Conservation (phyloP, 805 yeast species). For the Candida cerambycidarum region DNA sequence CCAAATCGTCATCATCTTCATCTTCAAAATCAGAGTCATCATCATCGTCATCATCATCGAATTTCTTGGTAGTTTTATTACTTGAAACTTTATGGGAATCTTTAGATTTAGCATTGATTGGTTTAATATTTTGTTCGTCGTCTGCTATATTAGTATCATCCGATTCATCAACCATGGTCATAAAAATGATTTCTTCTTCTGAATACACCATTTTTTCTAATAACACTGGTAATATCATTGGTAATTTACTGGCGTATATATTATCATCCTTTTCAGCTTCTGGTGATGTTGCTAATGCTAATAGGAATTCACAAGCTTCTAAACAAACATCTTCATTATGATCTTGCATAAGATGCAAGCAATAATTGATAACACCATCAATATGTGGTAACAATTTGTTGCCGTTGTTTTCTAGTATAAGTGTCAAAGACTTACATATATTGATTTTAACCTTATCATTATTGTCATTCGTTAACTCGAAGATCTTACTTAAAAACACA, state of each 20-base stretch:
- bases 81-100: constrained; percentile 30
- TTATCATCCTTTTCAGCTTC: constrained; percentile 33
- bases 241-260: constrained; percentile 57
- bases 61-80: constrained; percentile 14
- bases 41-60: constrained; percentile 26
- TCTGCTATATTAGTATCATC: constrained; percentile 81
- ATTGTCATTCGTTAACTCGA: constrained; percentile 64
- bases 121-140: constrained; percentile 83
- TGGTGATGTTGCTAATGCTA: constrained; percentile 70
- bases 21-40: constrained; percentile 36
- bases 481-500: constrained; percentile 60
- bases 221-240: constrained; percentile 70
- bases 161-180: constrained; percentile 63
- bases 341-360: constrained; percentile 72
- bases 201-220: constrained; percentile 84
- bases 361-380: constrained; percentile 81
- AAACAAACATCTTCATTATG: constrained; percentile 72
- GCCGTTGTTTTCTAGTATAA: constrained; percentile 72
- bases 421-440: constrained; percentile 73
- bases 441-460: constrained; percentile 64
- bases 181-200: constrained; percentile 69
- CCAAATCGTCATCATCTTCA: constrained; percentile 63
- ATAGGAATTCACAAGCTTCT: constrained; percentile 90
- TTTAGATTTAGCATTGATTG: constrained; percentile 71
- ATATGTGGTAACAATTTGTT: constrained; percentile 79